Conservation (phyloP, 148 eudicot species). For the Rhododendron henanense region DNA sequence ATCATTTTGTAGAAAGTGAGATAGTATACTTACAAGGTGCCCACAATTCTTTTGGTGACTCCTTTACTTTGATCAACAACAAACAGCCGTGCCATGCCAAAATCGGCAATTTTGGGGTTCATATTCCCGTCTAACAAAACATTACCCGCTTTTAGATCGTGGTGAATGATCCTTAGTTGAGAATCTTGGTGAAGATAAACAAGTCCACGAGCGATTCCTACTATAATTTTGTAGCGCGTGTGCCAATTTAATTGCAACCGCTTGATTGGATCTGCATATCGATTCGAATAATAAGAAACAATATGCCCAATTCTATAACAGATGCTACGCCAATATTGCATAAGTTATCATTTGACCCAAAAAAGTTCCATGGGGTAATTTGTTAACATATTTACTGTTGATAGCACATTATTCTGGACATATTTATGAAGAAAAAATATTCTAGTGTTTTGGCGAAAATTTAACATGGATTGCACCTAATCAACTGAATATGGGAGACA, state of each 20-base stretch:
- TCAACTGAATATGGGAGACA: not conserved
- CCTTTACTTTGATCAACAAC: slow-evolving; percentile 21
- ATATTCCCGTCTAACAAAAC: slow-evolving; percentile 30
- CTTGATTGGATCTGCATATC: slow-evolving; percentile 15
- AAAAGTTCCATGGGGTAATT: too few relatives aligned
- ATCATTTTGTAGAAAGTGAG: not conserved
- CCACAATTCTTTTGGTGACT: slow-evolving; percentile 28
- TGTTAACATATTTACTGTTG: not conserved
- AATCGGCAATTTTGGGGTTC: slow-evolving; percentile 47
- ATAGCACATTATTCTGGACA: not conserved
- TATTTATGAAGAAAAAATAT: not conserved
- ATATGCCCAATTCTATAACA: not conserved
- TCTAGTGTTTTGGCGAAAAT: too few relatives aligned
- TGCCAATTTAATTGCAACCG: slow-evolving; percentile 22
- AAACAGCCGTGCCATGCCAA: slow-evolving; percentile 44
- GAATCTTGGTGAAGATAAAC: slow-evolving; percentile 43
- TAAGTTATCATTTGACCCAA: not conserved
- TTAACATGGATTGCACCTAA: not conserved
- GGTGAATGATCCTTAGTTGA: slow-evolving; percentile 29
- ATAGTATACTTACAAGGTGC: slow-evolving; percentile 23
- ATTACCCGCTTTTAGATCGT: slow-evolving; percentile 41
- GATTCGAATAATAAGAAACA: not conserved
- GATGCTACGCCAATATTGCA: not conserved
- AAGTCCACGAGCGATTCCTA: slow-evolving; percentile 33
- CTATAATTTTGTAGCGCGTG: slow-evolving; percentile 30